Base-by-base conservation (phyloP, 768 basidiomycete genomes). In the Boletus pseudo-olivaceus region DNA sequence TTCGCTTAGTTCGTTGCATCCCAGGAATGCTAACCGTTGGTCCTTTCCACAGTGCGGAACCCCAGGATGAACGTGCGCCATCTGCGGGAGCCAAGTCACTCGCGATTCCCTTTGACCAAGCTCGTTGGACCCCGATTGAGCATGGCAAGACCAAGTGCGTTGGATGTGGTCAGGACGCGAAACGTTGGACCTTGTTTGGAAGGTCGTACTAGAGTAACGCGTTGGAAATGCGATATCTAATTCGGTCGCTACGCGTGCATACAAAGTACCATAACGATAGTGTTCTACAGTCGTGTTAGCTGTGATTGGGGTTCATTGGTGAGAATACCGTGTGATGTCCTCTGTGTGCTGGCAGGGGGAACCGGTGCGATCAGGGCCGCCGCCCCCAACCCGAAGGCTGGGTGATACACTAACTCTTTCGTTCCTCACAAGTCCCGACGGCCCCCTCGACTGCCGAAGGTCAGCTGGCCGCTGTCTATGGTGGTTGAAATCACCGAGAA, bases 1-100 rank as follows among this genome's bases (percentile, higher is more conserved):
- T 23, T 26, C 33, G 15, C 23, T 29, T 27, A 12, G 7, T 14
- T 11, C 5, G 17, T 27, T 26, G 2, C 33, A 7, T 38, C 10
- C 42, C 14, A 4, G 11, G 38, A 12, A 44, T 46, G 29, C 56
- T 57, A 33, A 57, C 17, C 1, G 5, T 17, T 34, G 44, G 14
- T 43, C 38, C 55, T 51, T 55, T 42, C 62, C 19, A 55, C 61
- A 93, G 89, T 58, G 79, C 89, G 55, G 92, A 94, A 69, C 88
- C 85, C 5, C 86, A 87, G 62, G 97, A 99, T 66, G 93, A 93
- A 68, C 90, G 92, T 32, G 96, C 95, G 17, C 97, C 97, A 0
- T 95, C 93, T 15, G 94, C 97, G 12, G 97, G 97, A 47, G 97
- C 97, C 55, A 99, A 99, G 71, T 93, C 93, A 0, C 85, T 99